Evolutionary conservation across 1,284 basidiomycete species (phyloP).

Genomic region (Moesziomyces aphidis): DNA sequence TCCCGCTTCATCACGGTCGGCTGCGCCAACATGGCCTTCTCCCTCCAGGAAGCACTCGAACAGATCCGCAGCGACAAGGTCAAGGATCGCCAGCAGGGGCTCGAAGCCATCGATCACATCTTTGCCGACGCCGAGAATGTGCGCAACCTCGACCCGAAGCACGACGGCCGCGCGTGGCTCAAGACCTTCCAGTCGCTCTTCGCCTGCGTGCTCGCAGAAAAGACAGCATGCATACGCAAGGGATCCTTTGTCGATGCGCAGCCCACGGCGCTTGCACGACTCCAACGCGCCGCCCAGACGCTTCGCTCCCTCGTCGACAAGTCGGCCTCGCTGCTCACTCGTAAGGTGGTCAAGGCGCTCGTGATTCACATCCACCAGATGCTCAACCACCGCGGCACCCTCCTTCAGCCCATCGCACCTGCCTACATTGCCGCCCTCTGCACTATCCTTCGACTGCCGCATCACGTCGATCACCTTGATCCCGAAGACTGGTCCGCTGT

Average conservation of each 20-base stretch:
- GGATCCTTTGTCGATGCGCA: constrained; percentile 64
- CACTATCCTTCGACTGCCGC: constrained; percentile 74
- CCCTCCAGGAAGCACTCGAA: constrained; percentile 44
- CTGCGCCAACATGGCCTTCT: constrained; percentile 36
- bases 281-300: constrained; percentile 75
- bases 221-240: constrained; percentile 73
- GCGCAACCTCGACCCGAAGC: constrained; percentile 73
- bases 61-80: constrained; percentile 72
- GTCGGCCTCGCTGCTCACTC: constrained; percentile 73
- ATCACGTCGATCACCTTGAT: constrained; percentile 83
- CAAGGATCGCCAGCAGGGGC: constrained; percentile 78
- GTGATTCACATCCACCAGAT: constrained; percentile 77
- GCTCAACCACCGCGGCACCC: constrained; percentile 73
- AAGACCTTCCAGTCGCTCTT: constrained; percentile 81
- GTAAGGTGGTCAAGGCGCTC: constrained; percentile 73
- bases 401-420: constrained; percentile 78
- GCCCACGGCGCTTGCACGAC: constrained; percentile 72
- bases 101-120: constrained; percentile 73
- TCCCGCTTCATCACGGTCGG: not conserved
- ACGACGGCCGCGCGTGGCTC: constrained; percentile 74
- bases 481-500: constrained; percentile 77
- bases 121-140: constrained; percentile 75
- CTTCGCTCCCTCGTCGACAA: constrained; percentile 79
- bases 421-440: constrained; percentile 85
- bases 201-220: constrained; percentile 76